Evolutionary conservation across 257 asterid genomes (phyloP), one percentile per base, ranked within the genome.

Genomic region (Plantago elongata): DNA sequence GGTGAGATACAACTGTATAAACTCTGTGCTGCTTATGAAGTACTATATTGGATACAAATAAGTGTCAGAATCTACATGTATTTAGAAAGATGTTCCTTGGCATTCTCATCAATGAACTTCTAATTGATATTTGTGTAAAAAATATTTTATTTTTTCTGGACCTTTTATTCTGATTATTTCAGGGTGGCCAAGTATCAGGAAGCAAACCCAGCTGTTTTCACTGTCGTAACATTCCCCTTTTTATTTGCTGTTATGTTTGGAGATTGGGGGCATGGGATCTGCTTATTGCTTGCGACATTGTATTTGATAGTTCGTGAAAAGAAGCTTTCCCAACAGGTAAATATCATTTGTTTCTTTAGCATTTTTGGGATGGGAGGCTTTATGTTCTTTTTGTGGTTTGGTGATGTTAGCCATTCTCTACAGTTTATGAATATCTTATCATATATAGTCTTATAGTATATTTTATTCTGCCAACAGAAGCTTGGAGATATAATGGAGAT

Each of bases 231-330:
- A 67, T 83, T 83, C 69, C 89, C 89, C 10, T 83, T 83, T 73
- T 79, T 83, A 54, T 83, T 83, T 62, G 89, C 89, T 9, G 86
- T 83, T 61, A 83, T 83, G 89, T 83, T 83, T 62, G 89, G 86
- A 70, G 89, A 83, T 63, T 83, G 89, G 89, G 89, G 89, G 49
- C 89, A 83, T 64, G 86, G 89, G n/a, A 77, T 83, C 66, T 80
- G 86, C 72, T 71, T 83, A 78, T 69, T 83, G 56, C 71, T 83
- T 54, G 83, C 81, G 17, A 71, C 89, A 50, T 34, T 80, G 61
- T 83, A 73, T 66, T 77, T 83, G 61, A 64, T 83, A 38, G 43
- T 83, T 22, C 52, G 66, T 63, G 89, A 83, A 77, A 83, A 72
- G 81, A 78, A 80, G 74, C 79, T 83, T 4, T 75, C 79, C 51